Evolutionary conservation across 2,329 filamentous ascomycete species (phyloP), one percentile per base, ranked within the genome.

Genomic region (Fusarium ambrosium): DNA sequence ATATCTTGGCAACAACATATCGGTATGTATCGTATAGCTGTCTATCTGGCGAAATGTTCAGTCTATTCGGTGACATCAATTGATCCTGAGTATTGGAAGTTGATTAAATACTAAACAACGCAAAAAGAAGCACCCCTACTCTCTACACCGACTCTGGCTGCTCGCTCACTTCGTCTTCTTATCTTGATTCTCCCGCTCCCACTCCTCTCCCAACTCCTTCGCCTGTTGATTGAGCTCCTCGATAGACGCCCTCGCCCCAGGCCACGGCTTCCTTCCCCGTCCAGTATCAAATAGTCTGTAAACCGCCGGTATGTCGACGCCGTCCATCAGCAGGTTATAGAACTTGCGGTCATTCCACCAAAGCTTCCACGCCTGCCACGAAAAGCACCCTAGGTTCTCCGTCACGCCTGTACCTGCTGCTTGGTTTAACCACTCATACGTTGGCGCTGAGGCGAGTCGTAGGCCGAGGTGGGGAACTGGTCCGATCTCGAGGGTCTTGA

Each of bases 281-380:
- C 81, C 82, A 29, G 80, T 85, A 66, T 84, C 82, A 68, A 87
- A 86, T 9, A 85, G 76, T 1, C 85, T 81, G 65, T 84, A 85
- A 9, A 82, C 80, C 37, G 84, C 83, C 10, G 84, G 82, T 20
- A 80, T 79, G 73, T 85, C 82, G 3, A 70, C 72, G 0, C 85
- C 85, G n/a, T 81, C 77, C 77, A 84, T 84, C 64, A 86, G 75
- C 62, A 85, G 64, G 11, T 80, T 81, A 64, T 85, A 86, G 29
- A 87, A 79, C 67, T 80, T 80, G 37, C 80, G 80, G 63, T 87
- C 83, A 13, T 70, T 78, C 78, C 82, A 82, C 85, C 85, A 86
- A 36, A 87, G 82, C 70, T 79, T 80, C 86, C 86, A 87, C 4
- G 81, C 84, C 22, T 80, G 78, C 78, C 77, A 81, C 4, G 81